Evolutionary conservation across 108 stramenopile species (phyloP), one percentile per base, ranked within the genome.

Genomic region (Seminavis robusta): DNA sequence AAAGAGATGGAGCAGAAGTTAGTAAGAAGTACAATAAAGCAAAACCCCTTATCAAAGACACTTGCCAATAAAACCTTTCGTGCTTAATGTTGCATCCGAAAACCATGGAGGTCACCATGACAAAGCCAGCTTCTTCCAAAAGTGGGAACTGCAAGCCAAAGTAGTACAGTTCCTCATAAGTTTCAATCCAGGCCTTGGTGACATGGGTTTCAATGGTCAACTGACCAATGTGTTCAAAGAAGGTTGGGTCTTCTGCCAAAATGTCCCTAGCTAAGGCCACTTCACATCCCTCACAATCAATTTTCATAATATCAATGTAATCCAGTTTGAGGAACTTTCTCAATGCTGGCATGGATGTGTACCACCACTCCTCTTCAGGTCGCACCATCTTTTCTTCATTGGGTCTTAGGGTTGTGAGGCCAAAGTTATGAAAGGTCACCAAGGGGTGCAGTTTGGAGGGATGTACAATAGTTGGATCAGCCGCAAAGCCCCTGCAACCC

Each of bases 211-310:
- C 83, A 49, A 80, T 72, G 5, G 73, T 66, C 16, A 84, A 58
- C 39, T 84, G 79, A 52, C 65, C 83, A 1, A 84, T 74, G 34
- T 71, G 69, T 49, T 53, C 21, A 9, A 84, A 58, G 42, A 80
- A 84, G 13, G 39, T 17, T n/a, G 76, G 79, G 61, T 80, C 83
- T 37, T 84, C 83, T 0, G 33, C 11, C 5, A 84, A 19, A 41
- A 84, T 84, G 36, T 84, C 83, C 28, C 79, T 33, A 20, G 83
- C 75, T 33, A 80, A 54, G 6, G 79, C 76, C 38, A 74, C 52
- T 53, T 74, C 80, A 45, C 81, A 83, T 15, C 81, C 81, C 52
- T 83, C 81, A 50, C 81, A 83, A 45, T 83, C 77, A 25, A 79
- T 26, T 55, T 75, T 78, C 7, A 78, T 17, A 38, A 78, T 59